Conservation (phyloP, 2,329 filamentous ascomycete species). For the Colletotrichum sp. region DNA sequence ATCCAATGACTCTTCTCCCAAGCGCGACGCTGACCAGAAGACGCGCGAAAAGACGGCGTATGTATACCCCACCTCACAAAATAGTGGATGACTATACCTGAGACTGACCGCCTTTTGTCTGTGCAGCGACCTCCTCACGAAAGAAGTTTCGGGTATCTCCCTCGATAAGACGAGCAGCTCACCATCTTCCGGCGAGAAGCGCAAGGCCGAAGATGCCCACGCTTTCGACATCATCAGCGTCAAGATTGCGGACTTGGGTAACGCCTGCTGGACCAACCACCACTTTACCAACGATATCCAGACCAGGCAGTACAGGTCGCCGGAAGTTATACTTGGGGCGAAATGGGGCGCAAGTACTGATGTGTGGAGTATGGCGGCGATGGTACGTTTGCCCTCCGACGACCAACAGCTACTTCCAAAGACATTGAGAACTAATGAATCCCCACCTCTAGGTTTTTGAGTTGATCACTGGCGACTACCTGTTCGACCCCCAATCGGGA, state of each 20-base stretch:
- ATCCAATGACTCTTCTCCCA: slow-evolving; percentile 52
- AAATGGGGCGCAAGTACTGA: slow-evolving; percentile 99
- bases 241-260: slow-evolving; percentile 97
- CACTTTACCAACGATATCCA: slow-evolving; percentile 99
- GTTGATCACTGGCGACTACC: slow-evolving; percentile 95
- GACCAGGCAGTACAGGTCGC: slow-evolving; percentile 94
- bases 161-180: slow-evolving; percentile 74
- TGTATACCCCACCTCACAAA: slow-evolving; percentile 39
- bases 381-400: slow-evolving; percentile 68
- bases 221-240: slow-evolving; percentile 85
- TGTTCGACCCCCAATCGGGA: slow-evolving; percentile 97
- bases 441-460: slow-evolving; percentile 77
- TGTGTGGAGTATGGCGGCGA: slow-evolving; percentile 99
- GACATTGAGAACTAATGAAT: not conserved
- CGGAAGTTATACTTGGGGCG: slow-evolving; percentile 92
- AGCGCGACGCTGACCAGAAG: slow-evolving; percentile 70
- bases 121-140: slow-evolving; percentile 81
- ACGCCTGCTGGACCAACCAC: slow-evolving; percentile 98
- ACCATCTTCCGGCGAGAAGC: slow-evolving; percentile 65
- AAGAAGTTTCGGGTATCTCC: slow-evolving; percentile 93
- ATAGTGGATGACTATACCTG: not conserved
- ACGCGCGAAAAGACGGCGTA: slow-evolving; percentile 94
- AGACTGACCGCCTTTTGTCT: slow-evolving; percentile 5
- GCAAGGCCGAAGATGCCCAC: slow-evolving; percentile 61
- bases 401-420: not conserved